Evolutionary conservation across 2,329 filamentous ascomycete species (phyloP).

Genomic region (Scedosporium dehoogii): DNA sequence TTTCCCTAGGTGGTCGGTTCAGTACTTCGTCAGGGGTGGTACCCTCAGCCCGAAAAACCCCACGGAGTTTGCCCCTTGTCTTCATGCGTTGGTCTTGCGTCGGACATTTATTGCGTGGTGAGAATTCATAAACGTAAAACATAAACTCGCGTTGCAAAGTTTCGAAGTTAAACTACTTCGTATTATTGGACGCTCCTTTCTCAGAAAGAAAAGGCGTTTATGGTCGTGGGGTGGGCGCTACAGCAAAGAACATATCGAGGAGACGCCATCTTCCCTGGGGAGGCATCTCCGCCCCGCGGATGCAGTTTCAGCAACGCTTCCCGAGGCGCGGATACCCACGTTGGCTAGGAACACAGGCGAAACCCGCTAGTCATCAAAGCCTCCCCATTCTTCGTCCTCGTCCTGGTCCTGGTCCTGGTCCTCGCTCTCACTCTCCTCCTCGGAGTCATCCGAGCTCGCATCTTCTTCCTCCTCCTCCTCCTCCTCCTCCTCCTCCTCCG

Average conservation of each 20-base stretch:
- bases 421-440: slow-evolving; percentile 14
- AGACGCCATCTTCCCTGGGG: no score
- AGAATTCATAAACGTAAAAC: no score
- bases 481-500: slow-evolving; percentile 10
- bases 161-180: not conserved
- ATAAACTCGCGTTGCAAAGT: no score
- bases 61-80: not conserved
- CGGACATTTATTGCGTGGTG: not conserved
- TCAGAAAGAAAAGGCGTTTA: no score
- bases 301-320: not conserved
- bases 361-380: slow-evolving; percentile 14
- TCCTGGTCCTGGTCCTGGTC: slow-evolving; percentile 24
- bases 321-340: not conserved
- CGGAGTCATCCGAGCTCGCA: not conserved
- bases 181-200: no score
- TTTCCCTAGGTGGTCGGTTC: no score
- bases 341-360: not conserved
- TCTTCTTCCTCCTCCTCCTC: slow-evolving; percentile 7
- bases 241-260: no score
- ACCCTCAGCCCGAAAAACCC: not conserved
- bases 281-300: no score
- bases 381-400: slow-evolving; percentile 14
- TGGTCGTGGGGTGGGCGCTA: not conserved
- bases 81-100: not conserved
- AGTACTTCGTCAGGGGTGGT: no score